Evolutionary conservation across 345 rosid genomes (phyloP).

Genomic region (Rhodamnia rubescens): DNA sequence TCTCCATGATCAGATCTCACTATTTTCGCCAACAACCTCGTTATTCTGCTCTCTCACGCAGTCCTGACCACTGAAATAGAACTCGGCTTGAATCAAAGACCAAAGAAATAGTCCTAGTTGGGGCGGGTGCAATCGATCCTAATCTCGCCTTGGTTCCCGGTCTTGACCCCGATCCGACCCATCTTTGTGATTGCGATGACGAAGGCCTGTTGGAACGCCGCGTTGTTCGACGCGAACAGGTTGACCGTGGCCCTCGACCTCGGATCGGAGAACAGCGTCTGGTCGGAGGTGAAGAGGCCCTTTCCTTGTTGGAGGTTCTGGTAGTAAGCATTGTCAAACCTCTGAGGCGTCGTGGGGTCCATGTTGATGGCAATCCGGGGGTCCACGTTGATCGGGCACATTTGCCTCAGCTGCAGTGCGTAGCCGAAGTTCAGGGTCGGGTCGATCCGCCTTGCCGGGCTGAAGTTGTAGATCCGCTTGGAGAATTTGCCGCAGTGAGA

Average conservation of each 20-base stretch:
- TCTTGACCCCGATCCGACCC: constrained; percentile 64
- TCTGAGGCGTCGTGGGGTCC: constrained; percentile 67
- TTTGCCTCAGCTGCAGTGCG: constrained; percentile 40
- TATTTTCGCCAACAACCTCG: background rate
- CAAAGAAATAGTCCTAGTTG: constrained; percentile 15
- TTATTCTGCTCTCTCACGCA: background rate
- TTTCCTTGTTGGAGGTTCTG: constrained; percentile 58
- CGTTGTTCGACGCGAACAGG: constrained; percentile 35
- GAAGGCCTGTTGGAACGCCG: constrained; percentile 56
- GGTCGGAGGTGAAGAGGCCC: constrained; percentile 70
- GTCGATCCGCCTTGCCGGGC: constrained; percentile 32
- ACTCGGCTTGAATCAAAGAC: background rate
- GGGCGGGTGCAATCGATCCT: constrained; percentile 45
- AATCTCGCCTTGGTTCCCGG: constrained; percentile 64
- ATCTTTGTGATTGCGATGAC: constrained; percentile 54
- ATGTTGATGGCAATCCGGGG: constrained; percentile 67
- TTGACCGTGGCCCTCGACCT: constrained; percentile 56
- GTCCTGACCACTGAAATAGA: background rate
- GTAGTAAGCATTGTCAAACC: constrained; percentile 71
- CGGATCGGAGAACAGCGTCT: constrained; percentile 43
- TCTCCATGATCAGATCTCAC: background rate
- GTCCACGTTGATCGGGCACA: constrained; percentile 63
- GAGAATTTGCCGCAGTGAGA: constrained; percentile 67
- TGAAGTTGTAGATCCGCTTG: constrained; percentile 56
- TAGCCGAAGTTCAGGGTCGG: constrained; percentile 49